Conservation (phyloP, 1,139 yeast genomes). For the Candida sojae region DNA sequence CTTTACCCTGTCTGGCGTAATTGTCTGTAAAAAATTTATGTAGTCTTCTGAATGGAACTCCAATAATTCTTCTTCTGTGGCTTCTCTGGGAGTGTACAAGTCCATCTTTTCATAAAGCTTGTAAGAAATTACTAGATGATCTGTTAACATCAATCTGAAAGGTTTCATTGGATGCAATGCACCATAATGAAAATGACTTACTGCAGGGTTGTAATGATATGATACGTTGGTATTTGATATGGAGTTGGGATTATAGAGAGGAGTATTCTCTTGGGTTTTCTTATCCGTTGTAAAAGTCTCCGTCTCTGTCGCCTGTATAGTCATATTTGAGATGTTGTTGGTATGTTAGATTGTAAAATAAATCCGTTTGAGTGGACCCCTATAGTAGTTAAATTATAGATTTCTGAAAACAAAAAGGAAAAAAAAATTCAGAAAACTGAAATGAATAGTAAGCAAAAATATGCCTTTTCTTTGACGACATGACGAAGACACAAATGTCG, state of each 20-base stretch:
- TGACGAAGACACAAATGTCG: too few relatives aligned
- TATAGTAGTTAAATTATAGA: too few relatives aligned
- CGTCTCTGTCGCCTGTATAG: conserved; percentile 20
- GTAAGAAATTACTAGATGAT: conserved; percentile 83
- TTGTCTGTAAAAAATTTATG: conserved; percentile 71
- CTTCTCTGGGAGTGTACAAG: conserved; percentile 76
- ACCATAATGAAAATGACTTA: conserved; percentile 83
- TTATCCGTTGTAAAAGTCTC: conserved; percentile 52
- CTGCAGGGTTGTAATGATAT: conserved; percentile 86
- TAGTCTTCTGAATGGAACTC: conserved; percentile 90
- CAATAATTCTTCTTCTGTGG: conserved; percentile 74
- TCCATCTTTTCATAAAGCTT: conserved; percentile 91
- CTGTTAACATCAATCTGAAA: conserved; percentile 91
- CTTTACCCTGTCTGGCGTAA: conserved; percentile 78
- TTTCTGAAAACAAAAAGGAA: too few relatives aligned
- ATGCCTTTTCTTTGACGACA: too few relatives aligned
- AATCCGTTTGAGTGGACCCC: too few relatives aligned
- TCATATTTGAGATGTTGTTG: conserved; percentile 12
- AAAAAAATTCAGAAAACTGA: too few relatives aligned
- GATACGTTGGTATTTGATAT: conserved; percentile 60
- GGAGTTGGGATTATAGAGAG: conserved; percentile 52
- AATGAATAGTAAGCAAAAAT: too few relatives aligned
- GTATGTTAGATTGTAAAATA: too few relatives aligned
- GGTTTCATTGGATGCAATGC: conserved; percentile 98
- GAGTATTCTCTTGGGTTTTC: conserved; percentile 59